Percentiles rank a stretch among this genome's conserved stretches.
Evolutionary conservation across 371 early-diverging fungal species (phyloP).

Genomic region (Rhizopus delemar): DNA sequence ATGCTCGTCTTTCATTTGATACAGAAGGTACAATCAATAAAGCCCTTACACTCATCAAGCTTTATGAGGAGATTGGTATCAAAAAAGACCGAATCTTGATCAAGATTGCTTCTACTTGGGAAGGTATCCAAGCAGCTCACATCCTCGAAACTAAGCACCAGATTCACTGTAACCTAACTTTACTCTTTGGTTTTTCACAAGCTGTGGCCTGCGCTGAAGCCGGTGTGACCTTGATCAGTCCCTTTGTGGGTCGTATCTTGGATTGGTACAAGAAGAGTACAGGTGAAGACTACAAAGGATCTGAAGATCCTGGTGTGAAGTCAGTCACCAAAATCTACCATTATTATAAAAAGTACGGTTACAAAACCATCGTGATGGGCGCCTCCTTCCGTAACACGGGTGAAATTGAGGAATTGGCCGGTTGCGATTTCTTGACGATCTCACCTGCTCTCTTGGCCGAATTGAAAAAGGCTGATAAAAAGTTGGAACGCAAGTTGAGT

Average conservation of each 20-base stretch:
- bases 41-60: slow-evolving; percentile 85
- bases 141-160: slow-evolving; percentile 84
- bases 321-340: slow-evolving; percentile 94
- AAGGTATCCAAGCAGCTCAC: slow-evolving; percentile 97
- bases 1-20: slow-evolving; percentile 95
- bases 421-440: slow-evolving; percentile 97
- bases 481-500: slow-evolving; percentile 71
- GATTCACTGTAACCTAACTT: slow-evolving; percentile 98
- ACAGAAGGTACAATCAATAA: slow-evolving; percentile 89
- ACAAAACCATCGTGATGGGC: slow-evolving; percentile 99
- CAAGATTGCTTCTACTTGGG: slow-evolving; percentile 99
- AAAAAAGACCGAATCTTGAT: slow-evolving; percentile 90
- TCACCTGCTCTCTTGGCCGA: slow-evolving; percentile 85
- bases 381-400: slow-evolving; percentile 97
- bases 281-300: slow-evolving; percentile 75
- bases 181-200: slow-evolving; percentile 90
- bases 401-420: slow-evolving; percentile 95
- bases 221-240: slow-evolving; percentile 94
- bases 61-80: slow-evolving; percentile 89
- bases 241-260: slow-evolving; percentile 97
- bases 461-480: slow-evolving; percentile 65
- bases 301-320: slow-evolving; percentile 91
- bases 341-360: slow-evolving; percentile 96
- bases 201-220: slow-evolving; percentile 98
- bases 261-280: slow-evolving; percentile 96